Evolutionary conservation across 768 basidiomycete genomes (phyloP), one percentile per base, ranked within the genome.

Genomic region (Kwoniella pini): DNA sequence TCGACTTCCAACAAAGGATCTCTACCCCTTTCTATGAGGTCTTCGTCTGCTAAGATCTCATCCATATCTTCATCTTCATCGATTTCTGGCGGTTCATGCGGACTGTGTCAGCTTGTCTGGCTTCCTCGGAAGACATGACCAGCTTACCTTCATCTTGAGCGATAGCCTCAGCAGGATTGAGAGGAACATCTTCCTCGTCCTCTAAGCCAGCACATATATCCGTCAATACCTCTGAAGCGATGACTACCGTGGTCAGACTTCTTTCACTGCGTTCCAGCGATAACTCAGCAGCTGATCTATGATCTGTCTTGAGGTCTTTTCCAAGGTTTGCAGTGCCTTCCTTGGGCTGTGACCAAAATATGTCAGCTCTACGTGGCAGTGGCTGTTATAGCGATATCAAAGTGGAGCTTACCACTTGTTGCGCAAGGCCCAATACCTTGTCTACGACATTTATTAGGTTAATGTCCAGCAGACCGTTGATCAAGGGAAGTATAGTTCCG

Each of bases 151-250:
- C 63, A 12, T 40, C 57, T 12, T 52, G 54, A 19, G 49, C 64
- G 6, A 57, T 53, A 12, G 27, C 57, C 19, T 60, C 60, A 13
- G 59, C 59, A 27, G 24, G 24, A 24, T 61, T 54, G 17, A 52
- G 13, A 0, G 71, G 64, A 27, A 74, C 77, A 26, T 71, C 71
- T 38, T 69, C 72, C 38, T 60, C 68, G 43, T 82, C 80, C 54
- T 86, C 85, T 39, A 96, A 79, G 5, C 87, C 90, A 19, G 92
- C 92, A 74, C 90, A 96, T n/a, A 84, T 81, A 28, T 88, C 88
- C 0, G 91, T 94, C 63, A 96, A 77, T 49, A 96, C 85, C 79
- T 97, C 93, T 26, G 96, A 81, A n/a, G 88, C 85, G 30, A 93
- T 82, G 64, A 89, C 88, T 11, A 90, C 82, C 1, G 88, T 88